Conservation (phyloP, 352 stramenopile species). For the Peronospora farinosa region DNA sequence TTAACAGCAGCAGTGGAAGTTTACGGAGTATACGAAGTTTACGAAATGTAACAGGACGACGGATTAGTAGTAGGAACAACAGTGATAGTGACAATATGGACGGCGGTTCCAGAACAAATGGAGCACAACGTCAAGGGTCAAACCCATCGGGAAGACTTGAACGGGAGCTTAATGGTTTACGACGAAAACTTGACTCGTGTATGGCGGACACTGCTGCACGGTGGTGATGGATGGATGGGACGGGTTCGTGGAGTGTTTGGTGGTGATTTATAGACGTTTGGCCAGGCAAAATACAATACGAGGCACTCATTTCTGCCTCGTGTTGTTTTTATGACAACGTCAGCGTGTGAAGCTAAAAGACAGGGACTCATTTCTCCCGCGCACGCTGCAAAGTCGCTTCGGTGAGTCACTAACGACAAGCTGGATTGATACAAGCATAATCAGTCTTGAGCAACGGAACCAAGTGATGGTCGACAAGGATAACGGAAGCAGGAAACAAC, state of each 20-base stretch:
- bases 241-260: neutral
- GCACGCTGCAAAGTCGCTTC: neutral
- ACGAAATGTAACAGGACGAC: conserved; percentile 23
- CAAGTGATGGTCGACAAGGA: neutral
- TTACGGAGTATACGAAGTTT: conserved; percentile 24
- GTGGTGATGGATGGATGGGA: conserved; percentile 8
- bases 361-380: conserved; percentile 18
- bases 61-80: conserved; percentile 22
- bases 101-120: conserved; percentile 11
- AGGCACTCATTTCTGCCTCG: conserved; percentile 27
- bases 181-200: conserved; percentile 56
- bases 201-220: conserved; percentile 28
- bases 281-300: conserved; percentile 1
- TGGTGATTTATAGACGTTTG: neutral
- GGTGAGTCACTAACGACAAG: neutral
- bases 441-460: neutral
- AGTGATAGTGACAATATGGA: conserved; percentile 29
- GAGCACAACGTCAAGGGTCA: conserved; percentile 3
- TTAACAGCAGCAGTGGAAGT: conserved; percentile 30
- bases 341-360: neutral
- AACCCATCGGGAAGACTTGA: conserved; percentile 39
- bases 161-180: conserved; percentile 45
- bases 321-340: neutral
- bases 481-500: neutral
- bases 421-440: neutral